Evolutionary conservation across 441 rosid species (phyloP).

Genomic region (Biscutella laevigata): DNA sequence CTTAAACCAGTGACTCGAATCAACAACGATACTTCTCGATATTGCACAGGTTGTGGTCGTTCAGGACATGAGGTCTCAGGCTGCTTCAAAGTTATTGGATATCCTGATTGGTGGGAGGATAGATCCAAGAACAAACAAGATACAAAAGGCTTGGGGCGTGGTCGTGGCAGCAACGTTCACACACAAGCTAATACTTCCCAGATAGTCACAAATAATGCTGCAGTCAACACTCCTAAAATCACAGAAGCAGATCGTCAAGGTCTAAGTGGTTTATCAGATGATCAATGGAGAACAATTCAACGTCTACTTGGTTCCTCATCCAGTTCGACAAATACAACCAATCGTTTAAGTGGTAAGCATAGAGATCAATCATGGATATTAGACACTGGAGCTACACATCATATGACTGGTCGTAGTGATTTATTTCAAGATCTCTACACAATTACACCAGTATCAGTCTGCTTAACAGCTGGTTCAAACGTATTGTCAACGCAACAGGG

Average conservation of each 20-base stretch:
- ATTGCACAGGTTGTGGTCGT: no score
- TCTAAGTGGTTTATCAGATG: background rate
- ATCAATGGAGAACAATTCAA: background rate
- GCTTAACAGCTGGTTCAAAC: background rate
- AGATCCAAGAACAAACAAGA: no score
- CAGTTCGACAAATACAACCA: background rate
- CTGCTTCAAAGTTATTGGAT: no score
- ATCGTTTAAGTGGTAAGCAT: background rate
- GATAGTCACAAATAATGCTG: background rate
- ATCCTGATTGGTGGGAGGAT: no score
- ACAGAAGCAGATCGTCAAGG: background rate
- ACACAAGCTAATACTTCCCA: background rate
- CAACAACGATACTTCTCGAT: no score
- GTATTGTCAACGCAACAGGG: background rate
- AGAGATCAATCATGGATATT: background rate
- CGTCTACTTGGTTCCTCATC: no score
- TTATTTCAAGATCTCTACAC: no score
- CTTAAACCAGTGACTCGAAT: no score
- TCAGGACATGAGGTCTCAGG: no score
- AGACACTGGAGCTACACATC: background rate
- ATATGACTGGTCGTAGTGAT: background rate
- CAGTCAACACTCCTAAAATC: background rate
- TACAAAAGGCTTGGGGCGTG: no score
- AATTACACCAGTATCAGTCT: background rate
- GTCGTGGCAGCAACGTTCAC: background rate